Evolutionary conservation across 2,329 filamentous ascomycete species (phyloP).

Genomic region (Eutypella sp.): DNA sequence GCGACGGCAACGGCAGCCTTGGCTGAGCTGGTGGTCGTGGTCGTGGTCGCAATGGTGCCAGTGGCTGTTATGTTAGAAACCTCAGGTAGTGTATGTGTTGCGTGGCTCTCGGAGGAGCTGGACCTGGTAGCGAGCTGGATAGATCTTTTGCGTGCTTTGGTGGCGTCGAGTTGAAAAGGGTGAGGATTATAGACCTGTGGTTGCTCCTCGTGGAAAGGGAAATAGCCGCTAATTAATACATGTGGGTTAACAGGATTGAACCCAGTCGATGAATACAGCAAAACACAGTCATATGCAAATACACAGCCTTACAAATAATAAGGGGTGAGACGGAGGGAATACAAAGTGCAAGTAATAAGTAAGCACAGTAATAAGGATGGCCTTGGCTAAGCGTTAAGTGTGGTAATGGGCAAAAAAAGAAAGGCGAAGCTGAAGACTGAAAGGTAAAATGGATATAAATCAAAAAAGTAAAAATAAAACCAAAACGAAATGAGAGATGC

Average conservation of each 20-base stretch:
- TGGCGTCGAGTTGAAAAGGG: constrained; percentile 43
- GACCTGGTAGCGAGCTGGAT: constrained; percentile 29
- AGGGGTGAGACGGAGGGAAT: too few species aligned
- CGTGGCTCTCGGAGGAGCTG: constrained; percentile 13
- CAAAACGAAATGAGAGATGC: background rate
- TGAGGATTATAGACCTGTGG: constrained; percentile 44
- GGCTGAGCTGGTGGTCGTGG: constrained; percentile 13
- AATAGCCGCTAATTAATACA: constrained; percentile 47
- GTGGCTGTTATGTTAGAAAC: constrained; percentile 10
- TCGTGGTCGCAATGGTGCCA: constrained; percentile 17
- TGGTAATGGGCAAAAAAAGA: too few species aligned
- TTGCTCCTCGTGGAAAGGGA: constrained; percentile 55
- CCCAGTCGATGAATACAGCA: background rate
- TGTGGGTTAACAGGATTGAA: background rate
- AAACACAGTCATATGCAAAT: background rate
- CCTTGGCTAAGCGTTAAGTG: too few species aligned
- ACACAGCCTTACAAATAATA: background rate
- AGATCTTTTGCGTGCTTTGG: constrained; percentile 33
- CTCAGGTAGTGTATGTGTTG: too few species aligned
- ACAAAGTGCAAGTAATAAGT: too few species aligned
- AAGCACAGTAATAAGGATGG: too few species aligned
- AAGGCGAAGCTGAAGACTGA: too few species aligned
- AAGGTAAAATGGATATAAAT: too few species aligned
- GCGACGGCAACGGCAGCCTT: constrained; percentile 14
- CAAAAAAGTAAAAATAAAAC: too few species aligned